phyloP scores from a whole-genome alignment of 2,329 filamentous ascomycete genomes.

The Berkeleyomyces basicola region DNA sequence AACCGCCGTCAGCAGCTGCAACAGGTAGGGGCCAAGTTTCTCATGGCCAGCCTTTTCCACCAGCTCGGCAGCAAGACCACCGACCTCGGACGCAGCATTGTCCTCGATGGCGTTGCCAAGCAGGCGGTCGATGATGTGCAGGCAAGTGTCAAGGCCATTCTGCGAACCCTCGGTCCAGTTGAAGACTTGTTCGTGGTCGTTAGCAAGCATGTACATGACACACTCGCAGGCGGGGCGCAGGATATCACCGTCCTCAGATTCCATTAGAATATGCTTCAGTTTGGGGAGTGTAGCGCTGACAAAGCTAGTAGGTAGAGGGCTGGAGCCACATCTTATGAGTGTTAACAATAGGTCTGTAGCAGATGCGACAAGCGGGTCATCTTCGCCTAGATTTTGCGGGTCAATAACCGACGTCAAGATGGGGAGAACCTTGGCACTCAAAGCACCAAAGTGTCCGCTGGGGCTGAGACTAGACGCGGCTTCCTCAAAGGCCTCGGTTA shows the following conservation, averaged over 20 bases:
- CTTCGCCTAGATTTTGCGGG: slow-evolving; percentile 67
- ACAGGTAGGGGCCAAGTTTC: slow-evolving; percentile 74
- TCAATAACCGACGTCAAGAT: slow-evolving; percentile 81
- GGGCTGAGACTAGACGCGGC: slow-evolving; percentile 55
- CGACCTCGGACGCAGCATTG: slow-evolving; percentile 88
- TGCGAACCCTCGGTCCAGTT: slow-evolving; percentile 65
- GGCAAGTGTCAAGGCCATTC: slow-evolving; percentile 70
- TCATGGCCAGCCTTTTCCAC: slow-evolving; percentile 92
- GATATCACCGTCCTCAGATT: slow-evolving; percentile 72
- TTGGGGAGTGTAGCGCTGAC: slow-evolving; percentile 77
- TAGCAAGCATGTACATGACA: slow-evolving; percentile 74
- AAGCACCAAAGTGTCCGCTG: slow-evolving; percentile 51
- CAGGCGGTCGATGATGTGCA: slow-evolving; percentile 83
- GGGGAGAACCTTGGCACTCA: slow-evolving; percentile 76
- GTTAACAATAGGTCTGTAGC: slow-evolving; percentile 72
- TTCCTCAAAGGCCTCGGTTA: slow-evolving; percentile 83
- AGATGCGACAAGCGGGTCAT: slow-evolving; percentile 69
- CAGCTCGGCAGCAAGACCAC: slow-evolving; percentile 79
- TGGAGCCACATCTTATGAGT: slow-evolving; percentile 64
- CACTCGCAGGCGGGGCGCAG: slow-evolving; percentile 73
- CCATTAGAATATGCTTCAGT: slow-evolving; percentile 64
- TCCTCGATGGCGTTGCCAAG: slow-evolving; percentile 75
- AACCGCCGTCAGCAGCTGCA: slow-evolving; percentile 76
- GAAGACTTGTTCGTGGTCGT: slow-evolving; percentile 82
- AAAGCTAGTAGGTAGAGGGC: slow-evolving; percentile 75